A percentile compares a stretch with the other conserved stretches of the same genome.
These are phyloP conservation scores for Luffa acutangula DNA, from an alignment of 306 rosid species.

Conservation along the genomic window DNA sequence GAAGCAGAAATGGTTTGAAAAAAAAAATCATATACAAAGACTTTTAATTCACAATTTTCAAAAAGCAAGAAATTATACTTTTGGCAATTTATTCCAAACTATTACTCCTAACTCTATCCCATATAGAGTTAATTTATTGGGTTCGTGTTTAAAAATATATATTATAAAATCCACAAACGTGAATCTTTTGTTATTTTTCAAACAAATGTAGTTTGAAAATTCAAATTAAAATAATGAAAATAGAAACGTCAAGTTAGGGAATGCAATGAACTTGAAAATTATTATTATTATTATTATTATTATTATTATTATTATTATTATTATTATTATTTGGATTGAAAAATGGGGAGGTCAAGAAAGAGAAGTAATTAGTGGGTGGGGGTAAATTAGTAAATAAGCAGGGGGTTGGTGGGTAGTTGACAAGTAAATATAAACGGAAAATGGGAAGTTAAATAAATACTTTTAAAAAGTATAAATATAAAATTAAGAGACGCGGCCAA, in stretches of 20 bases:
- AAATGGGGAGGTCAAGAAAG: not conserved
- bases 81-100: not conserved
- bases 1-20: not conserved
- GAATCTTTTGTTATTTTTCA: not conserved
- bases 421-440: not conserved
- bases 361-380: not conserved
- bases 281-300: too few species aligned
- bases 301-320: too few species aligned
- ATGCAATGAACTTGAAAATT: too few species aligned
- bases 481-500: conserved; percentile 15
- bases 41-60: too few species aligned
- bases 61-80: not conserved
- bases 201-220: too few species aligned
- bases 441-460: not conserved
- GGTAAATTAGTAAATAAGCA: conserved; percentile 1
- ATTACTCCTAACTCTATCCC: too few species aligned
- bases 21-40: too few species aligned
- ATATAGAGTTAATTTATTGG: not conserved
- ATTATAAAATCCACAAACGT: too few species aligned
- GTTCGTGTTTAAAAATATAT: not conserved
- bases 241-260: not conserved
- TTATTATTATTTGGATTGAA: not conserved
- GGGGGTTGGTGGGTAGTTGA: conserved; percentile 9
- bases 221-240: not conserved
- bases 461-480: not conserved